A percentile compares a stretch with the other conserved stretches of the same genome.
Conservation (phyloP, 495 filamentous ascomycete genomes). For the Podospora pseudopauciseta region DNA sequence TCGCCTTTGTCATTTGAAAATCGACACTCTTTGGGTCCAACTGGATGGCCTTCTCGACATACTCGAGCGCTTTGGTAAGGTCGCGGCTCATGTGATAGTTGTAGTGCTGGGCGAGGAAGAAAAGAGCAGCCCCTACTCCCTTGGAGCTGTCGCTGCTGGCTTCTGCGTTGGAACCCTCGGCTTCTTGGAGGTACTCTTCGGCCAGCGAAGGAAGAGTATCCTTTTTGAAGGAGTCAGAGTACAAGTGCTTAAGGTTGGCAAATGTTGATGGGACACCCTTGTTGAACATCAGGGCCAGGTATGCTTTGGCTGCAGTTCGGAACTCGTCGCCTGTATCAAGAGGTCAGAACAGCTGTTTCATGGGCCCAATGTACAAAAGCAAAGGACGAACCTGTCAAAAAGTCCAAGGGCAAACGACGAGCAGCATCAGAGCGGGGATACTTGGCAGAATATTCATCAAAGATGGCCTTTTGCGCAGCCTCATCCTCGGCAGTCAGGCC, state of each 20-base stretch:
- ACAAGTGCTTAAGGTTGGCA: constrained; percentile 90
- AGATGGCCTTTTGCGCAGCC: constrained; percentile 62
- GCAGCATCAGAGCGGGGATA: constrained; percentile 81
- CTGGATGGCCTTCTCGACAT: constrained; percentile 79
- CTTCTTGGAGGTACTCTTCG: constrained; percentile 66
- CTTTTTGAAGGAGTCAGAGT: constrained; percentile 71
- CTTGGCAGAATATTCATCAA: constrained; percentile 76
- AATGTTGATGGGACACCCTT: constrained; percentile 97
- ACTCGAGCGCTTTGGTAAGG: constrained; percentile 72
- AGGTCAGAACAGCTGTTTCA: background rate
- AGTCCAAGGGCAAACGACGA: constrained; percentile 81
- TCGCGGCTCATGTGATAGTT: constrained; percentile 87
- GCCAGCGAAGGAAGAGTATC: constrained; percentile 70
- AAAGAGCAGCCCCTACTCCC: constrained; percentile 73
- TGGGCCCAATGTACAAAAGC: background rate
- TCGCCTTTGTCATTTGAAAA: constrained; percentile 90
- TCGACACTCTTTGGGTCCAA: constrained; percentile 76
- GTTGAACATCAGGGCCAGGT: constrained; percentile 80
- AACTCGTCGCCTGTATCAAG: constrained; percentile 65
- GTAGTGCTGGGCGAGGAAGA: constrained; percentile 96
- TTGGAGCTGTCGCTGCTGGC: constrained; percentile 56
- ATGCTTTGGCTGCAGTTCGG: constrained; percentile 69
- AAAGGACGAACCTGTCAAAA: constrained; percentile 62
- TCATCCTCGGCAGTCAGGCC: constrained; percentile 60
- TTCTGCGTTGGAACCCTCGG: constrained; percentile 39